Evolutionary conservation across 768 basidiomycete genomes (phyloP).

Genomic region (Rhizopogon vulgaris): DNA sequence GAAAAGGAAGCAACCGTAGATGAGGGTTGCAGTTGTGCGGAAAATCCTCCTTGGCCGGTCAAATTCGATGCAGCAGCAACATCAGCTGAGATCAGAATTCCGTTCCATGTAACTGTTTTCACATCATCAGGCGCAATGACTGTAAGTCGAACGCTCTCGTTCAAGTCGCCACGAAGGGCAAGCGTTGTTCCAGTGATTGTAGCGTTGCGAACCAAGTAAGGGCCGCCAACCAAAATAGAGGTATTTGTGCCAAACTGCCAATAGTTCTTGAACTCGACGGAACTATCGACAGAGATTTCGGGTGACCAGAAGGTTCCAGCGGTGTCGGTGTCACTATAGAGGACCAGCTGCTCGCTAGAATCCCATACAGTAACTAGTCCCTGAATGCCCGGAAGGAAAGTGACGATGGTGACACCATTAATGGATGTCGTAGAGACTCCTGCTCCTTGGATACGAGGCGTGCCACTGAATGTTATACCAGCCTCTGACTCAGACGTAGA

Average conservation of each 20-base stretch:
- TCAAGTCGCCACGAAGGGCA: slow-evolving; percentile 63
- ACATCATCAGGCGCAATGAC: slow-evolving; percentile 56
- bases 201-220: slow-evolving; percentile 57
- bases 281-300: slow-evolving; percentile 37
- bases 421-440: slow-evolving; percentile 17
- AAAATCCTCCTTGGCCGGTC: slow-evolving; percentile 39
- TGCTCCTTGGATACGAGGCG: slow-evolving; percentile 28
- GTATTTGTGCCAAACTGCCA: slow-evolving; percentile 72
- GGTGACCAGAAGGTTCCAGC: slow-evolving; percentile 77
- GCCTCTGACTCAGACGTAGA: slow-evolving; percentile 50
- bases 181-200: slow-evolving; percentile 43
- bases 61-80: slow-evolving; percentile 22
- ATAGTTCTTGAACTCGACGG: slow-evolving; percentile 47
- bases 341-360: slow-evolving; percentile 56
- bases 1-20: slow-evolving; percentile 24
- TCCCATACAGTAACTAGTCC: slow-evolving; percentile 64
- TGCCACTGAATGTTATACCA: slow-evolving; percentile 42
- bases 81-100: slow-evolving; percentile 34
- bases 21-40: slow-evolving; percentile 37
- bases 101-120: slow-evolving; percentile 68
- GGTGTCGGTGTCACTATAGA: slow-evolving; percentile 61
- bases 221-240: slow-evolving; percentile 60
- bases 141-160: slow-evolving; percentile 48
- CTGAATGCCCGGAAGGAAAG: slow-evolving; percentile 48
- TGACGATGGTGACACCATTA: slow-evolving; percentile 37